Base-by-base conservation (phyloP, 2,329 filamentous ascomycete species). In the Nemania sp. region DNA sequence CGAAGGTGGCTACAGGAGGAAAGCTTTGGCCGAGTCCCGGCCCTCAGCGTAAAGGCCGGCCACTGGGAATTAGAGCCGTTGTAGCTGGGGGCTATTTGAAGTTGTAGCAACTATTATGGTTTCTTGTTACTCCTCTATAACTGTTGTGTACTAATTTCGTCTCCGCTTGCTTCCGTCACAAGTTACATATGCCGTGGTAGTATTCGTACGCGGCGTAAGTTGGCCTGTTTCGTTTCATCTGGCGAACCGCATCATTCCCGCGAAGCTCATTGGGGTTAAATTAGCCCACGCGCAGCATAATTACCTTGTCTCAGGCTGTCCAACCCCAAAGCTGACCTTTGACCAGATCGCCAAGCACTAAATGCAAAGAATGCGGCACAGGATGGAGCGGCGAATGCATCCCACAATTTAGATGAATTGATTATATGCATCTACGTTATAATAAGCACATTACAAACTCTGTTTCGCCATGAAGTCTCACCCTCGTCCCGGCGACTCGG, bases 61-160 rank as follows among this genome's bases (percentile, higher is more conserved):
- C 17, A 29, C 58, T 54, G 61, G 57, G 57, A 50, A 63, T 49
- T 54, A 48, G 54, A 55, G 61, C 61, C 57, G 61, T 51, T 63
- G 57, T 57, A 60, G 51, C n/a, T 20, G 25, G 29, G 48, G 50
- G 48, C 54, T 57, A 45, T 57, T 49, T 39, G 52, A 39, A 21
- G 48, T 56, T 52, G 52, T 51, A 62, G 47, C 52, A 39, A 32
- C 57, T 48, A 43, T 60, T 50, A 40, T 37, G n/a, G 13, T 37
- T 49, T 12, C 18, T 48, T 29, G 29, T 39, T 56, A 32, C 35
- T 55, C 29, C 51, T 17, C 21, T 51, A 17, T 34, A 25, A 51
- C 39, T 46, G 39, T 39, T 21, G 53, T 34, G 37, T 20, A 15
- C 39, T 42, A 15, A 13, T 32, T 34, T 40, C 18, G 32, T 45